phyloP scores from a whole-genome alignment of 257 asterid species.

The Perilla frutescens region DNA sequence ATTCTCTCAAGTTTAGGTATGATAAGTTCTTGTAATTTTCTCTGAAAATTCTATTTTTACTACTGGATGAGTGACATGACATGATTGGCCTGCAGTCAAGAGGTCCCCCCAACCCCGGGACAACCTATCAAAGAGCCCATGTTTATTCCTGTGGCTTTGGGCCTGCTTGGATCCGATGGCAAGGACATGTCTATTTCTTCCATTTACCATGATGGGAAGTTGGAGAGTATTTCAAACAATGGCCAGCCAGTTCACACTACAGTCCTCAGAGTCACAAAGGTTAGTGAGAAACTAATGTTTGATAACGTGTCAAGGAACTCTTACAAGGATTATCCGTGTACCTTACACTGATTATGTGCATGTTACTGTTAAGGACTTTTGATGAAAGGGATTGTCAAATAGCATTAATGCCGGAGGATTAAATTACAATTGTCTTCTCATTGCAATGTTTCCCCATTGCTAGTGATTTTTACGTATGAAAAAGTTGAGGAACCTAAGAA shows the following conservation, averaged over 20 bases:
- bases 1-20: constrained; percentile 84
- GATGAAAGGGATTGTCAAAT: background rate
- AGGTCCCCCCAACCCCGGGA: constrained; percentile 89
- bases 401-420: background rate
- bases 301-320: background rate
- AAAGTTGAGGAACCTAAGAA: background rate
- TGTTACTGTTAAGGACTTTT: background rate
- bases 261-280: constrained; percentile 79
- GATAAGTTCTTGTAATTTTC: constrained; percentile 19
- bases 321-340: background rate
- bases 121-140: constrained; percentile 86
- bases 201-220: constrained; percentile 57
- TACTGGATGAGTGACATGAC: constrained; percentile 25
- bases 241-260: constrained; percentile 58
- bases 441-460: background rate
- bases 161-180: constrained; percentile 75
- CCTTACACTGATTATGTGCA: background rate
- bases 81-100: constrained; percentile 70
- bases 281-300: constrained; percentile 35
- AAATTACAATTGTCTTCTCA: background rate
- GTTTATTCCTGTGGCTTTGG: constrained; percentile 83
- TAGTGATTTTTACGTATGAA: background rate
- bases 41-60: background rate
- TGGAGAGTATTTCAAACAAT: constrained; percentile 47
- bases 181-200: constrained; percentile 77